Conservation (phyloP, 257 asterid genomes). For the Echium plantagineum region DNA sequence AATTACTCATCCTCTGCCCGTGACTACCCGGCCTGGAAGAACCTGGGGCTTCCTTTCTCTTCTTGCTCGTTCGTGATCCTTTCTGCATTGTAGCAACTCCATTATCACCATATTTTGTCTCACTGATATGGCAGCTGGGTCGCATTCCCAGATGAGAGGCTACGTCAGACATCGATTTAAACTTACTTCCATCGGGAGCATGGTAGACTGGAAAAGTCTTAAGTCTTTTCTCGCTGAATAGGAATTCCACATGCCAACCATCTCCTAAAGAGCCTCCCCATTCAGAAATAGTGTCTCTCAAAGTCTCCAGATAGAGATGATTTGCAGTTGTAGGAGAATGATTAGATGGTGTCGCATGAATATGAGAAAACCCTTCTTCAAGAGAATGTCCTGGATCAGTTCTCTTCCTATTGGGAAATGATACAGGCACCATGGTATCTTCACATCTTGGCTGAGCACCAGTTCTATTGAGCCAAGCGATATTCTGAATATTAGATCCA, state of each 20-base stretch:
- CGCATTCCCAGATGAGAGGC: slow-evolving; percentile 62
- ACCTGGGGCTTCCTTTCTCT: slow-evolving; percentile 34
- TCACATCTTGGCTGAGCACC: slow-evolving; percentile 18
- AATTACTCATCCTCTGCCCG: slow-evolving; percentile 30
- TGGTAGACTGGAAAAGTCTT: slow-evolving; percentile 54
- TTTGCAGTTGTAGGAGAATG: slow-evolving; percentile 26
- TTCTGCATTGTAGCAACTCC: slow-evolving; percentile 20
- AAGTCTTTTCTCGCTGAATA: slow-evolving; percentile 30
- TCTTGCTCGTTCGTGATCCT: slow-evolving; percentile 21
- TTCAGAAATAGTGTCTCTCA: slow-evolving; percentile 56
- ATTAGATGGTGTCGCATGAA: slow-evolving; percentile 24
- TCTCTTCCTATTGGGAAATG: slow-evolving; percentile 18
- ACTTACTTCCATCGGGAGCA: slow-evolving; percentile 66
- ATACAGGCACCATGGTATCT: slow-evolving; percentile 15
- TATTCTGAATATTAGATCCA: slow-evolving; percentile 20
- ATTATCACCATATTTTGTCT: slow-evolving; percentile 29
- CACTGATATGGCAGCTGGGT: slow-evolving; percentile 18
- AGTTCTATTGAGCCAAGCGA: slow-evolving; percentile 18
- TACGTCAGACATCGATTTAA: slow-evolving; percentile 64
- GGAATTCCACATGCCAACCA: slow-evolving; percentile 82
- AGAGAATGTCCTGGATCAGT: slow-evolving; percentile 18
- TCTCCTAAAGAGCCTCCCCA: slow-evolving; percentile 55
- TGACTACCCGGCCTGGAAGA: slow-evolving; percentile 19
- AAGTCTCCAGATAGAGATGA: slow-evolving; percentile 48
- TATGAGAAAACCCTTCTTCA: slow-evolving; percentile 20